Evolutionary conservation across 805 yeast species (phyloP).

Genomic region (Saccharomyces paradoxus): DNA sequence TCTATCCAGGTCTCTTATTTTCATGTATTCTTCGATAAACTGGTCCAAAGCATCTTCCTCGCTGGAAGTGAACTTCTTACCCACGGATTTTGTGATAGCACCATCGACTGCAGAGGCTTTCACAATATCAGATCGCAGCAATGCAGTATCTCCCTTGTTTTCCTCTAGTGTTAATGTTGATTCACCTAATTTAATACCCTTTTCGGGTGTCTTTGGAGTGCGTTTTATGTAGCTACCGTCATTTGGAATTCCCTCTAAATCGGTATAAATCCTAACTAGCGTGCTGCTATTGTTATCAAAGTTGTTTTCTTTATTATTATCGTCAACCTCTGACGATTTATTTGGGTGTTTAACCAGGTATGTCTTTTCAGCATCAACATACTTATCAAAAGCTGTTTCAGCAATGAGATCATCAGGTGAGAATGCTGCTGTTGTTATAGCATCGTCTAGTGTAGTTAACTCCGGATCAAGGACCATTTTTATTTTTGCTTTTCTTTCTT

Average conservation of each 20-base stretch:
- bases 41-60: conserved; percentile 71
- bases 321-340: not conserved
- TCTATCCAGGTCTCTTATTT: conserved; percentile 51
- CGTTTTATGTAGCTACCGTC: not conserved
- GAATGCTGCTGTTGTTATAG: not conserved
- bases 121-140: conserved; percentile 38
- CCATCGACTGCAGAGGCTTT: conserved; percentile 34
- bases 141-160: conserved; percentile 33
- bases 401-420: not conserved
- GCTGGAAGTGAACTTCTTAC: conserved; percentile 26
- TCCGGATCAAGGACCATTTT: not conserved
- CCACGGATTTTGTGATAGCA: conserved; percentile 27
- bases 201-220: not conserved
- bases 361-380: not conserved
- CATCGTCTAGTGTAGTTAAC: not conserved
- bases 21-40: conserved; percentile 63
- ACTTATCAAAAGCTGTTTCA: not conserved
- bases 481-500: not conserved
- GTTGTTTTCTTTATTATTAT: not conserved
- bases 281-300: not conserved
- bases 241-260: not conserved
- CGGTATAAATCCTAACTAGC: not conserved
- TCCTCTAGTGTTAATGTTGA: not conserved
- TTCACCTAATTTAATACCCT: not conserved
- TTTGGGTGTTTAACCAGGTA: not conserved